Percentiles rank a stretch among this genome's conserved stretches.
phyloP scores from a whole-genome alignment of 2,329 filamentous ascomycete genomes.

The Cercospora brassicicola region DNA sequence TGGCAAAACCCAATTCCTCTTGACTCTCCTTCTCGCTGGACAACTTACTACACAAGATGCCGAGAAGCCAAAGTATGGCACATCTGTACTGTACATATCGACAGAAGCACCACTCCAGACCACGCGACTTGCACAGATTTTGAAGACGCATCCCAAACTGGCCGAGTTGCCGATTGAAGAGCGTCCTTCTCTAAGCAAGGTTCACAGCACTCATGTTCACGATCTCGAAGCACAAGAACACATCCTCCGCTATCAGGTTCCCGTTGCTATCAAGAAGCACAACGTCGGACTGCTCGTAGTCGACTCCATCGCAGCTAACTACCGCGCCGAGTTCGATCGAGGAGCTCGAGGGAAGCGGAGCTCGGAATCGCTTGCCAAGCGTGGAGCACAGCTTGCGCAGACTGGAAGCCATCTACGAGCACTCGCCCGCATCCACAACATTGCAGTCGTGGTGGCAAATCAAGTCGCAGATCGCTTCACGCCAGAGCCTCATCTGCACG shows the following conservation, averaged over 20 bases:
- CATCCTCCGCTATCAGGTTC: conserved; percentile 88
- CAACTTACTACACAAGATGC: conserved; percentile 64
- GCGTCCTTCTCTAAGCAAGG: conserved; percentile 67
- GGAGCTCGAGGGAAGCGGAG: conserved; percentile 35
- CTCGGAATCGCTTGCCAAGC: conserved; percentile 66
- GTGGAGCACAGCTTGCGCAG: conserved; percentile 73
- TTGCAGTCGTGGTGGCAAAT: conserved; percentile 90
- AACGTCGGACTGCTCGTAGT: conserved; percentile 79
- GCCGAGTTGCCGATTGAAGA: conserved; percentile 43
- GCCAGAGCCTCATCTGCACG: conserved; percentile 16
- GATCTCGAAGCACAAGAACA: conserved; percentile 95
- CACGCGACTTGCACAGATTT: conserved; percentile 74
- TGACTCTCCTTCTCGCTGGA: conserved; percentile 77
- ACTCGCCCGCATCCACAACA: conserved; percentile 69
- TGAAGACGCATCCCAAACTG: conserved; percentile 65
- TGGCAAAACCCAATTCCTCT: conserved; percentile 91
- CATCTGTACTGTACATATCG: conserved; percentile 85
- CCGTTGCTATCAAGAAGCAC: conserved; percentile 74
- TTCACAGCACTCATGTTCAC: conserved; percentile 78
- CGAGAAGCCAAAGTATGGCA: conserved; percentile 52
- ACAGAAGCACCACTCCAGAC: conserved; percentile 87
- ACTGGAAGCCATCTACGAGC: conserved; percentile 74
- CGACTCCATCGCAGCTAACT: conserved; percentile 94
- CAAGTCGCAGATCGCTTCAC: conserved; percentile 88
- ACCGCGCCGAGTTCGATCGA: conserved; percentile 79